Evolutionary conservation across 306 rosid species (phyloP), one percentile per base, ranked within the genome.

Genomic region (Castanea sativa): DNA sequence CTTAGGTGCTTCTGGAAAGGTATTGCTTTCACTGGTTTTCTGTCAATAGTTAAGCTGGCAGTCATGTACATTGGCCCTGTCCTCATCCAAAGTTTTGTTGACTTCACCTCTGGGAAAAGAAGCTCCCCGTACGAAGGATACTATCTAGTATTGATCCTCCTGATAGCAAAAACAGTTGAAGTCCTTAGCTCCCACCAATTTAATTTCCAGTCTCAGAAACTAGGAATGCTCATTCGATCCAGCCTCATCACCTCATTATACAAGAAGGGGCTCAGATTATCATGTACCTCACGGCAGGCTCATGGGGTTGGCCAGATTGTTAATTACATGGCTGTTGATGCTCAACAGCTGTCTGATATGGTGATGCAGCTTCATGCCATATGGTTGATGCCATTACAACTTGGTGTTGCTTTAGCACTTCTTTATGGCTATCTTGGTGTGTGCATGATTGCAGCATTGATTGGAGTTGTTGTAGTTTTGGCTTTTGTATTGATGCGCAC

Each of bases 261-360:
- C 86, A 91, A 85, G 85, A 95, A 95, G 81, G 99, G 99, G 7
- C 74, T 95, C 61, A 88, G 92, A 84, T 75, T 95, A 71, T 65
- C 99, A 2, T 77, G 96, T 76, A 90, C 99, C 1, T 91, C 95
- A 12, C 59, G 98, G 59, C 99, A 92, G 73, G 90, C 86, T 38
- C 98, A 95, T 68, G 99, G 99, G 33, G 87, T 95, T 25, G 99
- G 99, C 65, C 91, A 92, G 64, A 95, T 92, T 49, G 99, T 95
- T 75, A 95, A 95, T 82, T 92, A 95, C 86, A 95, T 95, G 99
- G 97, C 98, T 9, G 97, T 95, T 8, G 99, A 95, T 86, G 80
- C 94, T 0, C 99, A 92, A 32, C 99, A 92, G 77, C 86, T 92
- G 9, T 90, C 99, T 21, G 94, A 95, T 76, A 95, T 95, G 99